A percentile compares a stretch with the other conserved stretches of the same genome.
Evolutionary conservation across 2,329 filamentous ascomycete species (phyloP).

Genomic region (Aureobasidium sp.): DNA sequence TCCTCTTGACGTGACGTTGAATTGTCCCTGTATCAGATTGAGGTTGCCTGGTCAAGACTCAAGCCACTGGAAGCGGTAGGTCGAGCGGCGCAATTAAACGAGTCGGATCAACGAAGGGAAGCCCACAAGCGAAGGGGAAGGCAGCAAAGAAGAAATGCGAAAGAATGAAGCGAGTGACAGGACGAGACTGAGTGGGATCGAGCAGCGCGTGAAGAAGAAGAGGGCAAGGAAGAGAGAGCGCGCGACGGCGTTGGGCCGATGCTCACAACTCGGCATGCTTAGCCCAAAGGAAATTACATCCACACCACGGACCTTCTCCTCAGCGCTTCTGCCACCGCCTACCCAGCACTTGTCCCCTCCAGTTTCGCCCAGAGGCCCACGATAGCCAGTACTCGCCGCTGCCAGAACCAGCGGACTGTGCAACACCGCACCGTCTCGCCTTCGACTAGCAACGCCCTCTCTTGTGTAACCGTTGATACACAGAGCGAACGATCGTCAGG

Average conservation of each 20-base stretch:
- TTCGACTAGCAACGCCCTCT: conserved; percentile 1
- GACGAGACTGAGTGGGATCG: background rate
- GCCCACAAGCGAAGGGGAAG: background rate
- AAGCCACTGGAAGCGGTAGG: background rate
- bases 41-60: background rate
- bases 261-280: conserved; percentile 8
- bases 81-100: conserved; percentile 6
- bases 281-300: conserved; percentile 11
- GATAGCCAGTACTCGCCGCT: background rate
- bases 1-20: conserved; percentile 10
- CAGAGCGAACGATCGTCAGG: conserved; percentile 11
- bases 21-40: conserved; percentile 14
- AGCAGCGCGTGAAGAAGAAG: conserved; percentile 11
- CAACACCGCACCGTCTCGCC: background rate
- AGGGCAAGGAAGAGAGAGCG: conserved; percentile 8
- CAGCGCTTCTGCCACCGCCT: background rate
- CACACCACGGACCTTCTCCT: background rate
- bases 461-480: conserved; percentile 7
- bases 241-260: conserved; percentile 7
- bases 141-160: conserved; percentile 9
- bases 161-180: conserved; percentile 12
- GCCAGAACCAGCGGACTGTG: background rate
- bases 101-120: conserved; percentile 3
- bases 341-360: background rate
- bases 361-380: background rate